These are phyloP conservation scores for Carex parvula DNA, from an alignment of 176 grass and related monocot species.

Conservation along the genomic window DNA sequence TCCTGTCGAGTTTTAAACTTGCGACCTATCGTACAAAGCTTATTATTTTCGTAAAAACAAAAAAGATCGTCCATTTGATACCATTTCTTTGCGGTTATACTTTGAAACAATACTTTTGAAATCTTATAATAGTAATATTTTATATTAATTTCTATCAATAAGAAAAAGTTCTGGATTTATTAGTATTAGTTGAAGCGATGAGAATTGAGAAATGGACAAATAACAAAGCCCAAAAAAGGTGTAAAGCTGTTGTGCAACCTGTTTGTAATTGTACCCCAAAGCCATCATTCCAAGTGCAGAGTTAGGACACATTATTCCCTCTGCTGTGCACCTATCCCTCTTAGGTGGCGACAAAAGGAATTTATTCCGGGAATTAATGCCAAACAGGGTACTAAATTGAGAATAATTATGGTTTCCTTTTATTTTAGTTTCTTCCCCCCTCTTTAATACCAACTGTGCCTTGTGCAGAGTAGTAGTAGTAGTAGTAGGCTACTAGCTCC, in stretches of 20 bases:
- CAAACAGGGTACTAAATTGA: constrained; percentile 27
- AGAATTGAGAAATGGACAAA: background rate
- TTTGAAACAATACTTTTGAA: too few relatives aligned
- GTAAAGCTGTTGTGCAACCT: background rate
- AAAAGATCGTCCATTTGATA: too few relatives aligned
- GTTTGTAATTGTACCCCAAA: background rate
- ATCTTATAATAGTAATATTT: too few relatives aligned
- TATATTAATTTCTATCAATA: too few relatives aligned
- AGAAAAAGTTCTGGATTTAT: too few relatives aligned
- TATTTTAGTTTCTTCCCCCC: background rate
- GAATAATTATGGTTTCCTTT: constrained; percentile 29
- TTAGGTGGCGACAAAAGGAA: constrained; percentile 34
- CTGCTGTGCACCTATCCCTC: constrained; percentile 16
- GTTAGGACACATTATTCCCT: constrained; percentile 28
- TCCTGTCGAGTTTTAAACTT: too few relatives aligned
- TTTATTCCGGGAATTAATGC: constrained; percentile 26
- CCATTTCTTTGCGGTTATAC: too few relatives aligned
- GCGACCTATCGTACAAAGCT: too few relatives aligned
- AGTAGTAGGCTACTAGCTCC: background rate
- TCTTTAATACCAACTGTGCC: constrained; percentile 8
- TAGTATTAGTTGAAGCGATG: too few relatives aligned
- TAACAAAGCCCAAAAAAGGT: background rate
- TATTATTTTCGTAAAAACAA: too few relatives aligned
- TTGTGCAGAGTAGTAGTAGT: background rate
- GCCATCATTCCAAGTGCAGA: constrained; percentile 24